Evolutionary conservation across 2,329 filamentous ascomycete genomes (phyloP).

Genomic region (Neofusicoccum parvum): DNA sequence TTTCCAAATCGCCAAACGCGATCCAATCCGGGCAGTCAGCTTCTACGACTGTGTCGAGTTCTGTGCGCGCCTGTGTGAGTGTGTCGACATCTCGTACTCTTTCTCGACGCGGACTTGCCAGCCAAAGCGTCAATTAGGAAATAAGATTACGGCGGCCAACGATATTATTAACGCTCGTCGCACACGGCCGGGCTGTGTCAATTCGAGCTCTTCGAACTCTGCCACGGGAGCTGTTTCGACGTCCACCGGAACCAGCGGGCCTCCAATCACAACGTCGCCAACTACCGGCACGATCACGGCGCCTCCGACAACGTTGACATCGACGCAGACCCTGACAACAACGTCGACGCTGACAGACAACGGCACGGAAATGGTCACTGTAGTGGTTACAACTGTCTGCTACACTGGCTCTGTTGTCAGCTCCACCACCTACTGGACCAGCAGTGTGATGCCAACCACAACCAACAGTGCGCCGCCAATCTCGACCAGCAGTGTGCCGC

Average conservation of each 20-base stretch:
- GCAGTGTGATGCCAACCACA: neutral
- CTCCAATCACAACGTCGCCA: neutral
- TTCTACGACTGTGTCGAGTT: slow-evolving; percentile 6
- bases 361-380: slow-evolving; percentile 6
- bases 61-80: slow-evolving; percentile 6
- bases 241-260: too few species aligned
- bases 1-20: neutral
- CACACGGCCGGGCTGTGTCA: neutral
- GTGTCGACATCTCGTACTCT: neutral
- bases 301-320: neutral
- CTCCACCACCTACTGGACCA: slow-evolving; percentile 8
- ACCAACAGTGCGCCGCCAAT: neutral
- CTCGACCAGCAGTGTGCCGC: neutral
- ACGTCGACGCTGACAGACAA: neutral
- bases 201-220: neutral
- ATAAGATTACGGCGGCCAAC: neutral
- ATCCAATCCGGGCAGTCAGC: neutral
- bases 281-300: neutral
- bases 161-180: slow-evolving; percentile 1
- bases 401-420: slow-evolving; percentile 9
- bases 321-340: neutral
- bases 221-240: too few species aligned
- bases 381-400: neutral
- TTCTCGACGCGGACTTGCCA: neutral
- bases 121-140: neutral